phyloP scores from a whole-genome alignment of 257 asterid genomes.

The Scutellaria barbata region DNA sequence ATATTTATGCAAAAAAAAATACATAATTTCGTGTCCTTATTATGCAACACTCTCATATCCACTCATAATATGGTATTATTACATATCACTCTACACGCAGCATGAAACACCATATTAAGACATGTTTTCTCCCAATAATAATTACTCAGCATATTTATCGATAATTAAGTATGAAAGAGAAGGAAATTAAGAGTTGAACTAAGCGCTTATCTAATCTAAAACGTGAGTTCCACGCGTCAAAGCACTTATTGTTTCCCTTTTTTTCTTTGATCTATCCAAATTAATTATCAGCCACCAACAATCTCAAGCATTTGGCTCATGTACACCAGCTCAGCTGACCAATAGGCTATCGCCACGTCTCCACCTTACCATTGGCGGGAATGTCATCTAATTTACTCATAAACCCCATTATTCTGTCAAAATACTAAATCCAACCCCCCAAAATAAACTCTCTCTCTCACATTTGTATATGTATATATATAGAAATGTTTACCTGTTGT shows the following conservation, averaged over 20 bases:
- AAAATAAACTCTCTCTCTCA: neutral
- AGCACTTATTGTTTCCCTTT: neutral
- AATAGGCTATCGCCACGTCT: constrained; percentile 31
- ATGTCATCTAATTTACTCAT: neutral
- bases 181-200: no score
- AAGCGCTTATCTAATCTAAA: neutral
- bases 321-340: neutral
- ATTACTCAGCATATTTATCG: no score
- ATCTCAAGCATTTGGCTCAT: neutral
- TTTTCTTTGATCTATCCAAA: neutral
- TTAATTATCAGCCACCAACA: neutral
- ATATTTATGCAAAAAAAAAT: no score
- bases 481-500: constrained; percentile 52
- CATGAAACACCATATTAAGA: no score
- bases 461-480: no score
- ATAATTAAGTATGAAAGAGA: no score
- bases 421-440: constrained; percentile 24
- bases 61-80: no score
- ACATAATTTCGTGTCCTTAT: no score
- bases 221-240: neutral
- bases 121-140: no score
- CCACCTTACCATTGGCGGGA: constrained; percentile 35
- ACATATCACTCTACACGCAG: no score
- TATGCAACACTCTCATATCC: no score
- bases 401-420: constrained; percentile 24